Evolutionary conservation across 306 rosid genomes (phyloP), one percentile per base, ranked within the genome.

Genomic region (Castanospermum australe): DNA sequence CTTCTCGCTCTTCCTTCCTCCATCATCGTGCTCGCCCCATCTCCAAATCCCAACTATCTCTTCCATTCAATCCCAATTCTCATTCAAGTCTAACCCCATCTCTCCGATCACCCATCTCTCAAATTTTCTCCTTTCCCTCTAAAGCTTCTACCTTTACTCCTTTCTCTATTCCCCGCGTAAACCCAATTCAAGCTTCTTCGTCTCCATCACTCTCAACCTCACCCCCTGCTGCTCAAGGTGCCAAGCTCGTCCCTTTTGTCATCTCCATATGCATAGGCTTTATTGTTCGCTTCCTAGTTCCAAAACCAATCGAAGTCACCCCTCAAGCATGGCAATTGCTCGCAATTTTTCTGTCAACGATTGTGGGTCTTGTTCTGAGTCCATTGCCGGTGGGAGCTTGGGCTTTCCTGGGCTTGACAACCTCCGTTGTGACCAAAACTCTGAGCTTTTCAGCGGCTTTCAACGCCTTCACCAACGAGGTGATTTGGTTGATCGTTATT

Each of bases 401-500:
- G 99, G 99, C 99, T 71, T 51, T 90, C 0, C 64, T 95, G 7
- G 91, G 95, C 22, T 61, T 90, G 5, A 88, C 95, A 1, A 51
- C 84, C 1, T 47, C 91, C 33, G 2, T 90, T 0, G 88, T 87
- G 14, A 85, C 92, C 8, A 79, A 71, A 36, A 90, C 95, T 1
- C 87, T 90, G n/a, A 62, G 85, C 3, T 88, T 90, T 13, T 45
- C 86, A 4, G 73, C 87, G 13, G 95, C 92, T 33, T 88, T 90
- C 60, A 47, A 87, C 39, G 99, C 99, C 4, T 95, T 95, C 82
- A 95, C 99, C 4, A 91, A 78, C 39, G 98, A 95, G 77, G 99
- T 95, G 6, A 95, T 93, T 79, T 95, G 98, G 98, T 61, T 95
- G 85, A 95, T 95, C 39, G 99, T 95, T n/a, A 93, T 95, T 28